phyloP scores from a whole-genome alignment of 139 green algal species.

The Chlamydomonas eustigma region DNA sequence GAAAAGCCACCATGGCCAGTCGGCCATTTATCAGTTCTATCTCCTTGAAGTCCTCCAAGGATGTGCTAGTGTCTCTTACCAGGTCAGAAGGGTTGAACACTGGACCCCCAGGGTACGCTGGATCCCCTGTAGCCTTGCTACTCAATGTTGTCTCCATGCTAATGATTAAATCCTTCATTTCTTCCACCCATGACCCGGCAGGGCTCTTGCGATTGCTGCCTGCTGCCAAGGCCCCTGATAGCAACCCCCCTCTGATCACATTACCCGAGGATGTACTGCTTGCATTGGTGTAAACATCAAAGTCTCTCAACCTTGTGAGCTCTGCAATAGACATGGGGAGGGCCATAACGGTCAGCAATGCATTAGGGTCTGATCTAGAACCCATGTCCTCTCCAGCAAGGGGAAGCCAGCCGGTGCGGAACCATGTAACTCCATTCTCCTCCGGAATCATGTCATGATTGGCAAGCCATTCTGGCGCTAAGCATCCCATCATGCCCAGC shows the following conservation, averaged over 20 bases:
- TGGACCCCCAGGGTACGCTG: slow-evolving; percentile 61
- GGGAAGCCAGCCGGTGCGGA: slow-evolving; percentile 61
- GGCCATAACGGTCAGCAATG: slow-evolving; percentile 6
- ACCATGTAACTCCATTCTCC: slow-evolving; percentile 60
- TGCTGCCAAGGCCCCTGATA: neutral
- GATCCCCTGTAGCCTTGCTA: slow-evolving; percentile 38
- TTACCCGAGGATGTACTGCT: too few species aligned
- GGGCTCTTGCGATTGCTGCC: neutral
- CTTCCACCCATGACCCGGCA: neutral
- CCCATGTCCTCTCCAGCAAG: slow-evolving; percentile 13
- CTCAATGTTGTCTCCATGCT: slow-evolving; percentile 37
- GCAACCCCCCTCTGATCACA: neutral
- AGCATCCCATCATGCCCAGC: slow-evolving; percentile 48
- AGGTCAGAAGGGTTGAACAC: slow-evolving; percentile 64
- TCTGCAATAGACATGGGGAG: slow-evolving; percentile 46
- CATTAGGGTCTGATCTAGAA: slow-evolving; percentile 2
- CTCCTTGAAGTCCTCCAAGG: slow-evolving; percentile 56
- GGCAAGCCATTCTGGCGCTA: slow-evolving; percentile 49
- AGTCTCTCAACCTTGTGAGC: slow-evolving; percentile 47
- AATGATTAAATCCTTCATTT: slow-evolving; percentile 27
- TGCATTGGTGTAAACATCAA: slow-evolving; percentile 45
- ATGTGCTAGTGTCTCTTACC: slow-evolving; percentile 16
- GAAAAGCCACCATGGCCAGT: slow-evolving; percentile 67
- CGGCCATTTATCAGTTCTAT: slow-evolving; percentile 91
- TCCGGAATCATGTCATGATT: slow-evolving; percentile 52